These are phyloP conservation scores for Erythrophleum ivorense DNA, from an alignment of 331 rosid genomes.

Conservation along the genomic window DNA sequence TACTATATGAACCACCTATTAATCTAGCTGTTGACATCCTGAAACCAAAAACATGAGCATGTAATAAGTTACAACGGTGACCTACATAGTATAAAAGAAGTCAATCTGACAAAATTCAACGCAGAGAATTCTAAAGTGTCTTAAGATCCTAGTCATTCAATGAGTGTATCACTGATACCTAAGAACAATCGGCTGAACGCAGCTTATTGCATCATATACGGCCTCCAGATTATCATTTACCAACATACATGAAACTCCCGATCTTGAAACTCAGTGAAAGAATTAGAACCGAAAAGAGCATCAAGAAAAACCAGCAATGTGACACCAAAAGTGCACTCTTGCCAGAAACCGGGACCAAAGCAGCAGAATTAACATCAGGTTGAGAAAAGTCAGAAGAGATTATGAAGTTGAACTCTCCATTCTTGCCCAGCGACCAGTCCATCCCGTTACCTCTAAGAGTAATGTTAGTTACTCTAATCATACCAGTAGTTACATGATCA, in stretches of 20 bases:
- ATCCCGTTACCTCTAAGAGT: conserved; percentile 54
- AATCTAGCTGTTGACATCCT: conserved; percentile 19
- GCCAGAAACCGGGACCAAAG: conserved; percentile 50
- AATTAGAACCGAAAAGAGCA: conserved; percentile 70
- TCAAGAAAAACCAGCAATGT: conserved; percentile 68
- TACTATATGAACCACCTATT: conserved; percentile 7
- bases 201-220: conserved; percentile 32
- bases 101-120: conserved; percentile 39
- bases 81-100: background rate
- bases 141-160: conserved; percentile 30
- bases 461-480: conserved; percentile 72
- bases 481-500: conserved; percentile 73
- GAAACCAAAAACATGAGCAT: conserved; percentile 3
- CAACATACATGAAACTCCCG: conserved; percentile 64
- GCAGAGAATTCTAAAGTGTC: conserved; percentile 37
- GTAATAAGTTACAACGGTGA: conserved; percentile 33
- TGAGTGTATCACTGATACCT: background rate
- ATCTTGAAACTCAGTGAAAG: conserved; percentile 74
- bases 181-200: conserved; percentile 21
- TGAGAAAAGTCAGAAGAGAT: conserved; percentile 53
- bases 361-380: conserved; percentile 39
- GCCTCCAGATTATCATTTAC: conserved; percentile 39
- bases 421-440: conserved; percentile 69
- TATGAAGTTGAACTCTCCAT: conserved; percentile 53
- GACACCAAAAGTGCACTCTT: conserved; percentile 65